Conservation (phyloP, 2,329 filamentous ascomycete species). For the Clonostachys rosea region DNA sequence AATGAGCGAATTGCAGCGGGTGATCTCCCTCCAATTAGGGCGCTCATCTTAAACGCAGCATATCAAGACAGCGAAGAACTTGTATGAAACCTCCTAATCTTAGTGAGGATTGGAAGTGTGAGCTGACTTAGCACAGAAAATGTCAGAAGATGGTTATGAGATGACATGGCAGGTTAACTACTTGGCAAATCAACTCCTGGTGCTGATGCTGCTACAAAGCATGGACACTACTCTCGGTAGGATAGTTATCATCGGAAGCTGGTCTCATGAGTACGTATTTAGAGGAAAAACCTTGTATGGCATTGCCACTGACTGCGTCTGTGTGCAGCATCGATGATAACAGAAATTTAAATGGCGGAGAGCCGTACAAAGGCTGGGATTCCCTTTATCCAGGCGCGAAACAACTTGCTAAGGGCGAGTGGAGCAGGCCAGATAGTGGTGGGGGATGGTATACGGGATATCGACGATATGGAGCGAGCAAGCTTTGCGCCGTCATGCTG, state of each 20-base stretch:
- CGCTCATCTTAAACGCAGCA: constrained; percentile 26
- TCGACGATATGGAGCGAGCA: constrained; percentile 30
- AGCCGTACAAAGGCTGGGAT: constrained; percentile 14
- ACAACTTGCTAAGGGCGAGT: constrained; percentile 22
- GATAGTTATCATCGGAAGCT: constrained; percentile 21
- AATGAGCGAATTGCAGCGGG: constrained; percentile 19
- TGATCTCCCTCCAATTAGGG: constrained; percentile 28
- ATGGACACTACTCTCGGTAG: constrained; percentile 18
- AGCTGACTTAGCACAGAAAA: constrained; percentile 7
- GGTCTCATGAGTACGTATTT: constrained; percentile 23
- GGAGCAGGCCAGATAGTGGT: constrained; percentile 23
- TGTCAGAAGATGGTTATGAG: constrained; percentile 21
- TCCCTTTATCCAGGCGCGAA: constrained; percentile 20
- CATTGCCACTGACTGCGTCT: not conserved
- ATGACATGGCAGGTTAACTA: constrained; percentile 25
- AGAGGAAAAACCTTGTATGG: not conserved
- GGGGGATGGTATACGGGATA: constrained; percentile 14
- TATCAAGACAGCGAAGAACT: constrained; percentile 9
- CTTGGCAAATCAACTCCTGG: constrained; percentile 19
- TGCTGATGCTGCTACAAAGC: constrained; percentile 21
- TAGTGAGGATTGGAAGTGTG: not conserved
- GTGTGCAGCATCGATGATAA: constrained; percentile 15
- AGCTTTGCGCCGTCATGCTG: constrained; percentile 29
- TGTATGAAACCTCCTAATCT: not conserved
- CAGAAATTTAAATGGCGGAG: constrained; percentile 12